Percentiles rank a stretch among this genome's conserved stretches.
Conservation (phyloP, 1,284 basidiomycete genomes). For the Microbotryum violaceum region DNA sequence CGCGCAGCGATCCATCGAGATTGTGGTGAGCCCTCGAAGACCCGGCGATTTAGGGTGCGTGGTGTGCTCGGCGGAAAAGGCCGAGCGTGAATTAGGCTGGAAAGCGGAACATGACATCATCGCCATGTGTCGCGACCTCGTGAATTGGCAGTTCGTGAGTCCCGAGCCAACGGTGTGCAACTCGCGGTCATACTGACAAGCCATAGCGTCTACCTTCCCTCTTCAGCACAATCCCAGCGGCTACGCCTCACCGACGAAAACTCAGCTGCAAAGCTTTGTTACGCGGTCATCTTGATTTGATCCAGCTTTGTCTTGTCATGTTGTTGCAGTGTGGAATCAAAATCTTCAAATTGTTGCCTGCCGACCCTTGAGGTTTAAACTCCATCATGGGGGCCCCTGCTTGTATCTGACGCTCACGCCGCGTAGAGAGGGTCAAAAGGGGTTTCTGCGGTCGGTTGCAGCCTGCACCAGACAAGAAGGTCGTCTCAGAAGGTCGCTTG, state of each 20-base stretch:
- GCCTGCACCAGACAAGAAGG: conserved; percentile 44
- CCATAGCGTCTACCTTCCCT: not conserved
- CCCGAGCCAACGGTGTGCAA: not conserved
- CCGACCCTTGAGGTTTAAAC: too few relatives aligned
- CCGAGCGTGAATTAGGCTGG: conserved; percentile 24
- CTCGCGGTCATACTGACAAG: not conserved
- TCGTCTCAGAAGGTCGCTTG: too few relatives aligned
- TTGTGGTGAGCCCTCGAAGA: conserved; percentile 15
- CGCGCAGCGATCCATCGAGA: conserved; percentile 23
- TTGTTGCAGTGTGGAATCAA: too few relatives aligned
- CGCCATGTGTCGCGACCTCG: conserved; percentile 13
- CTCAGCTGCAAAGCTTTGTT: too few relatives aligned
- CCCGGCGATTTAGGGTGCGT: conserved; percentile 26
- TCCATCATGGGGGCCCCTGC: too few relatives aligned
- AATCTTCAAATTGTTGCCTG: too few relatives aligned
- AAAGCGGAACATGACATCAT: conserved; percentile 14
- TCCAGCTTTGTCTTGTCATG: too few relatives aligned
- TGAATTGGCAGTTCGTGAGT: conserved; percentile 16
- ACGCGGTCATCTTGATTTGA: too few relatives aligned
- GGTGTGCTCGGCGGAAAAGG: conserved; percentile 22
- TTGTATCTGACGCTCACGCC: too few relatives aligned
- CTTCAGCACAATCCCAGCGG: conserved; percentile 10
- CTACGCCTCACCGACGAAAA: not conserved
- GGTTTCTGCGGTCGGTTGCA: conserved; percentile 72
- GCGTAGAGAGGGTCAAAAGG: conserved; percentile 52